phyloP scores from a whole-genome alignment of 371 early-diverging fungal species.

The Rhizopus microsporus region DNA sequence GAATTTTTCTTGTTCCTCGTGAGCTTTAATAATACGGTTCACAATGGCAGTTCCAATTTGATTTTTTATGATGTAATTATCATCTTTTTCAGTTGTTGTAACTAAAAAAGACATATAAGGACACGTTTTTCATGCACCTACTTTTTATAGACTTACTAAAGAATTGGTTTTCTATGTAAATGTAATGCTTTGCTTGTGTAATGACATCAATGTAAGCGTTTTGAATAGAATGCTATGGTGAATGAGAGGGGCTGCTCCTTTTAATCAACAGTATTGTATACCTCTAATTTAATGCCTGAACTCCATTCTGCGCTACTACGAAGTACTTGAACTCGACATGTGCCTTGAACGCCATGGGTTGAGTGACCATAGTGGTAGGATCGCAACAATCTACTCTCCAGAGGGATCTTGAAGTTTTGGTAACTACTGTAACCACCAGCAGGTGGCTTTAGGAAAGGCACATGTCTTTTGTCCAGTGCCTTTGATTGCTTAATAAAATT shows the following conservation, averaged over 20 bases:
- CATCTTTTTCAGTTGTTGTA: conserved; percentile 59
- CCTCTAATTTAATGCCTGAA: conserved; percentile 59
- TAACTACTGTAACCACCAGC: conserved; percentile 41
- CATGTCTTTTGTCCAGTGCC: conserved; percentile 35
- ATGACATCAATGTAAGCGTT: conserved; percentile 82
- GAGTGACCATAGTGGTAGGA: conserved; percentile 35
- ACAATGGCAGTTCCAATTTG: conserved; percentile 78
- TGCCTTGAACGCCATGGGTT: conserved; percentile 36
- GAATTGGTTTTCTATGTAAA: conserved; percentile 97
- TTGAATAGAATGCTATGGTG: conserved; percentile 73
- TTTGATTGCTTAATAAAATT: conserved; percentile 77
- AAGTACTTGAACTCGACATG: conserved; percentile 69
- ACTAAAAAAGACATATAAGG: conserved; percentile 37
- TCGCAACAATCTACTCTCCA: conserved; percentile 18
- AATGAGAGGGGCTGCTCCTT: not conserved
- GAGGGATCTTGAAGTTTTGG: conserved; percentile 35
- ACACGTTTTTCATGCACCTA: not conserved
- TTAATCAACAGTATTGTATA: conserved; percentile 8
- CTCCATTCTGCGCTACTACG: conserved; percentile 75
- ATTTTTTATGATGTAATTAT: conserved; percentile 64
- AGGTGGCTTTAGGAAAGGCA: conserved; percentile 49
- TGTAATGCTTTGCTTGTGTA: conserved; percentile 72
- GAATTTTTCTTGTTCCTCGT: conserved; percentile 67
- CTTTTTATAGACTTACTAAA: conserved; percentile 64
- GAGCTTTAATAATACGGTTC: conserved; percentile 77